Evolutionary conservation across 1,139 yeast species (phyloP), one percentile per base, ranked within the genome.

Genomic region (Suhomyces ambrosiae): DNA sequence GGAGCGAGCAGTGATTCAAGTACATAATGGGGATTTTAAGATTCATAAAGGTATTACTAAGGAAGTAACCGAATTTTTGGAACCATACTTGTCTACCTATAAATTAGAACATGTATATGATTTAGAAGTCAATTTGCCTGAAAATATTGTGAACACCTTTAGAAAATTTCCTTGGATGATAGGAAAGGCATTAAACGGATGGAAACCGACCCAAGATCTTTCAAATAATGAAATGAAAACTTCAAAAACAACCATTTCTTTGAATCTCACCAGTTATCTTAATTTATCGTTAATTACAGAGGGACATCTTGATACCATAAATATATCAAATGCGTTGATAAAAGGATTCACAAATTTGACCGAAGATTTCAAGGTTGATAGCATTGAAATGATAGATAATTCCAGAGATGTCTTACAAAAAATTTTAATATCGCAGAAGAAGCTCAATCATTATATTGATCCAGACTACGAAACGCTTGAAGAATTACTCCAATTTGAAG

Each of bases 101-200:
- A 30, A 30, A 7, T 35, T 46, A 22, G 44, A 37, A n/a, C 26
- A 34, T 21, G 31, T 38, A 3, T 38, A 34, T 11, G 47, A 47
- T 23, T 22, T 47, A 2, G 27, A 33, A 7, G 36, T 47, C 3
- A 11, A 28, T 3, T 17, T 47, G 9, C 44, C 47, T 3, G 9
- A 16, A 5, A 3, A 7, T 2, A 23, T 42, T 11, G 37, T 30
- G 1, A 5, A 11, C 7, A 10, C 31, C 3, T 27, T 47, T 13
- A 31, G 25, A 14, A 37, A 33, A 12, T 26, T 33, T 11, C 48
- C 50, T 2, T 44, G 44, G 45, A 10, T 44, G 3, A 19, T 44
- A 3, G 38, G 46, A 7, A 33, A 37, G 14, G 29, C 45, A 6
- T n/a, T 43, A 3, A 31, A 22, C n/a, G 26, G 21, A 2, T 40